Base-by-base conservation (phyloP, 164 flowering plant genomes). In the Tetracentron sinense region DNA sequence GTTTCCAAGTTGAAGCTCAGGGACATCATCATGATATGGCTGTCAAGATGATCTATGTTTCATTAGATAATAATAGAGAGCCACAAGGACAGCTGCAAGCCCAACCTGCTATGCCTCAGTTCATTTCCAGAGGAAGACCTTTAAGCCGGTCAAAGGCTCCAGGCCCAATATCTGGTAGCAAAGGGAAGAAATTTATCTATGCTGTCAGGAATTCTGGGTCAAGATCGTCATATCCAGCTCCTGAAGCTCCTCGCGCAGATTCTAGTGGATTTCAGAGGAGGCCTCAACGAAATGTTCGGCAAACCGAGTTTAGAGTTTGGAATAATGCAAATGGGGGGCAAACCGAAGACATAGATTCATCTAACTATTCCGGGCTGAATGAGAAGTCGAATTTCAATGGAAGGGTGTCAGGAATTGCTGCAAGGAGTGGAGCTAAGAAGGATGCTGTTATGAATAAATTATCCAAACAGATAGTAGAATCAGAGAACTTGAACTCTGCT, bases 221-320 rank as follows among this genome's bases (percentile, higher is more conserved):
- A 20, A 75, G 63, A 75, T 78, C 75, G 17, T 50, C 54, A n/a
- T n/a, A n/a, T 64, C 73, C 72, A n/a, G 70, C 57, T 69, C 50
- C 83, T 66, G 89, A 80, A 44, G 56, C 54, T 44, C 44, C 79
- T 61, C 82, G n/a, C n/a, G n/a, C 61, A 7, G 92, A 85, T 55
- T 60, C 74, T 56, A 71, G 64, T 77, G 88, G 83, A n/a, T 83
- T 68, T 67, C 87, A 74, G 72, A 79, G 93, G 66, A 79, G 81
- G 75, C 72, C 77, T 66, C 85, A 82, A 25, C 82, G 81, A 15
- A 72, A 66, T 63, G 19, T 77, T 31, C 81, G 76, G 54, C 82
- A 85, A 49, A 81, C 85, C 52, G 98, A 89, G 66, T 88, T 87
- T 75, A 87, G 90, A 68, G 77, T 85, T 56, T 75, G 89, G 42